These are phyloP conservation scores for Leishmania mexicana DNA, from an alignment of 208 protist genomes.

Conservation along the genomic window DNA sequence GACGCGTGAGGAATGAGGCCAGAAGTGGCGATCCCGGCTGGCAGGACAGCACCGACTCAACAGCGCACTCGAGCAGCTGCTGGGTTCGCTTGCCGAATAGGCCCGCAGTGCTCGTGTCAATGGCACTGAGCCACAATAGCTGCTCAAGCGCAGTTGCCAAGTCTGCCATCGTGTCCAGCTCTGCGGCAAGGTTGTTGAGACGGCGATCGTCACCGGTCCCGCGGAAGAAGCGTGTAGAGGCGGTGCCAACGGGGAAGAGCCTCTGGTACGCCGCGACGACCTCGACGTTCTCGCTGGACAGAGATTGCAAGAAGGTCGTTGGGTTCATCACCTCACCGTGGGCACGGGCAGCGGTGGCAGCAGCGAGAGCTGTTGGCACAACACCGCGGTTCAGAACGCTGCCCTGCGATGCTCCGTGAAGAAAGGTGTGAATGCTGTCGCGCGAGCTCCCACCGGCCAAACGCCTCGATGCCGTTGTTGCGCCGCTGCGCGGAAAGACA, in stretches of 20 bases:
- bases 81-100: slow-evolving; percentile 37
- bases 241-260: slow-evolving; percentile 43
- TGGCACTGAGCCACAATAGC: slow-evolving; percentile 50
- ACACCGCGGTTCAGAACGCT: not conserved
- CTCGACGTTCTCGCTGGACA: slow-evolving; percentile 1
- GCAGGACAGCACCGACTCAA: slow-evolving; percentile 29
- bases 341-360: not conserved
- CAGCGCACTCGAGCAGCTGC: slow-evolving; percentile 34
- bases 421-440: not conserved
- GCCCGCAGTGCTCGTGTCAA: slow-evolving; percentile 34
- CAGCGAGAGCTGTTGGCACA: slow-evolving; percentile 6
- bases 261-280: slow-evolving; percentile 19
- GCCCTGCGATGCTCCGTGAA: not conserved
- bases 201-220: slow-evolving; percentile 35
- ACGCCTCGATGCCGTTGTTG: not conserved
- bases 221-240: slow-evolving; percentile 51
- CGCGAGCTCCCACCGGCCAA: not conserved
- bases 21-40: slow-evolving; percentile 32
- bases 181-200: slow-evolving; percentile 57
- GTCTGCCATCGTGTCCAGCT: slow-evolving; percentile 47
- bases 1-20: slow-evolving; percentile 28
- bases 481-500: slow-evolving; percentile 9
- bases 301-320: not conserved
- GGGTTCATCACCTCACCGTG: not conserved
- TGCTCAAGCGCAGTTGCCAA: slow-evolving; percentile 49